These are phyloP conservation scores for Albatrellus sp. DNA, from an alignment of 1,284 basidiomycete genomes.

Conservation along the genomic window DNA sequence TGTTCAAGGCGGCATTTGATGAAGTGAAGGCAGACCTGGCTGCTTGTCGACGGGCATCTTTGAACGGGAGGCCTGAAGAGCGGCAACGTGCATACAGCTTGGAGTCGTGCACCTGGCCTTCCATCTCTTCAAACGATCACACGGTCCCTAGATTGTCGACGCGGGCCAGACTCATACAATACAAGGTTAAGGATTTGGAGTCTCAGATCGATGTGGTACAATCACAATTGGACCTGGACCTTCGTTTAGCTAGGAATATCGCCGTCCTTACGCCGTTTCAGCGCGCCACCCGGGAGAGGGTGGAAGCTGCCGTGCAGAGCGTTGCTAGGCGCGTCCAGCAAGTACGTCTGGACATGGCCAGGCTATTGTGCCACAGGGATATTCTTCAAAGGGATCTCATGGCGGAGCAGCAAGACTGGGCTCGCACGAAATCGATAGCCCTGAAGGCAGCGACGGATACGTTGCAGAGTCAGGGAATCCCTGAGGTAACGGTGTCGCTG, in stretches of 20 bases:
- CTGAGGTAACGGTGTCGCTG: constrained; percentile 31
- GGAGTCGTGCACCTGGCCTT: constrained; percentile 17
- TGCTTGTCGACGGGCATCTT: constrained; percentile 23
- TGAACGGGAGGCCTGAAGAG: constrained; percentile 17
- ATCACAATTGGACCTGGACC: constrained; percentile 53
- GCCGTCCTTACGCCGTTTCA: constrained; percentile 82
- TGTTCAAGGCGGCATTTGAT: constrained; percentile 75
- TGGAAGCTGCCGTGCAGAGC: constrained; percentile 51
- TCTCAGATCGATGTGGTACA: constrained; percentile 43
- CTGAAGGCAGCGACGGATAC: constrained; percentile 60
- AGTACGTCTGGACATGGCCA: constrained; percentile 64
- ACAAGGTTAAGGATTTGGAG: constrained; percentile 57
- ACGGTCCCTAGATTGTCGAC: constrained; percentile 26
- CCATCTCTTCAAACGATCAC: constrained; percentile 7
- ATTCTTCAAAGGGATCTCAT: constrained; percentile 65
- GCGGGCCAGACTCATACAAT: constrained; percentile 45
- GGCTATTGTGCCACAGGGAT: constrained; percentile 61
- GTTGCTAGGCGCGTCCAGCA: constrained; percentile 56
- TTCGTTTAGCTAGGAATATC: constrained; percentile 74
- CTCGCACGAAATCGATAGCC: constrained; percentile 55
- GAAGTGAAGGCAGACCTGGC: constrained; percentile 78
- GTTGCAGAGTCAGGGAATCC: constrained; percentile 33
- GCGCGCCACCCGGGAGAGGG: constrained; percentile 65
- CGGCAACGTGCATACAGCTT: constrained; percentile 19
- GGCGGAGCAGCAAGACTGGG: constrained; percentile 61